Base-by-base conservation (phyloP, 177 flowering plant genomes). In the Vitis hybrid region DNA sequence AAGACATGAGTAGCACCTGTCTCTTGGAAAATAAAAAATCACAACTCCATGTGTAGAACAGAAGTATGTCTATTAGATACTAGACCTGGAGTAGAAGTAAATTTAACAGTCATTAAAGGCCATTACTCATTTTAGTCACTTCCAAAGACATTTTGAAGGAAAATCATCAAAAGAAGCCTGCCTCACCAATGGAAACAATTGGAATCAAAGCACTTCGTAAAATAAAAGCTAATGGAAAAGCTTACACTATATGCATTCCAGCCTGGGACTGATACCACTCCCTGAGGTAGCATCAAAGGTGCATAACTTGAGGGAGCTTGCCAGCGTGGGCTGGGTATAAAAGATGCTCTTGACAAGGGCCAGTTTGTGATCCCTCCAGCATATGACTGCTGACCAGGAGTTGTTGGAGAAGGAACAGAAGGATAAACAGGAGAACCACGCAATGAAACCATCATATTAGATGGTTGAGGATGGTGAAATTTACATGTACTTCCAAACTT, bases 381-480 rank as follows among this genome's bases (percentile, higher is more conserved):
- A 82, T 82, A 91, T 34, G 96, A 84, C 74, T 88, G 96, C 80
- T 93, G 93, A 71, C 87, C 84, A 79, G 93, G 91, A 69, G 89
- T 83, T 51, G 96, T 85, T 56, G 97, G 92, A 71, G 98, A 86
- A 18, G 85, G 89, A 55, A 88, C 81, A 62, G 97, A 65, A 50
- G 92, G 85, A 84, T 91, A 95, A 72, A 87, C 87, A 72, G 95
- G 82, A 67, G 99, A 93, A 21, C 97, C 91, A 67, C 88, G 88
- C 82, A 86, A 67, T 34, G 98, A 81, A 75, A 90, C 83, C 92
- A 89, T 82, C 79, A 87, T 66, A 74, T 82, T 91, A 52, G 93
- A 84, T 68, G 97, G 98, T 70, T 89, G 95, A 72, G 99, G 99
- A 78, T 95, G 99, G 78, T 95, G 88, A 81, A 86, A 95, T 83